Base-by-base conservation (phyloP, 805 yeast species). In the Metschnikowia shivogae region DNA sequence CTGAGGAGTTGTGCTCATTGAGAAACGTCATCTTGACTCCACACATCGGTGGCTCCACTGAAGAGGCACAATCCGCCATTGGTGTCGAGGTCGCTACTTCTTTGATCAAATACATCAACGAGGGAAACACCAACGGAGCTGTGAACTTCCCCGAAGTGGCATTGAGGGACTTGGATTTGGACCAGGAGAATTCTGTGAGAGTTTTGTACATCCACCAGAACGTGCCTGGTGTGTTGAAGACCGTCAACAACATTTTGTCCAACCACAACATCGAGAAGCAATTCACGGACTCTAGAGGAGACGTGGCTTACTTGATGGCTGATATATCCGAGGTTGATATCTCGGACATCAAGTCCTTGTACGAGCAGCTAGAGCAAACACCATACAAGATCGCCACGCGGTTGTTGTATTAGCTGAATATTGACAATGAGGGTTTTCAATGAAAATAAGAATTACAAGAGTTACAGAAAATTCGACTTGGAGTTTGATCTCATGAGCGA, bases 131-230 rank as follows among this genome's bases (percentile, higher is more conserved):
- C 12, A 79, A 79, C 41, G 98, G 97, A 60, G 90, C 98, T 5
- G 99, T 92, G 48, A 93, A 93, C 79, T 90, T 93, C 95, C 99
- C 99, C 61, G 98, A 93, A 74, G 97, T 93, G 54, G 73, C 92
- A 22, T 77, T 93, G 59, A 86, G 97, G 72, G 85, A 89, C 29
- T 74, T 89, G 55, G 87, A 89, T 60, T 78, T 85, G 68, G 95
- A 88, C 63, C 96, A 88, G 67, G 84, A 86, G 63, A 79, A 85
- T 64, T 78, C 84, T 45, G 97, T 90, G 55, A 87, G 99, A 74
- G 96, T 93, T 34, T 76, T 93, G 59, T 93, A 93, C 72, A 86
- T 90, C 61, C 99, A 93, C 74, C 93, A 87, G 71, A 93, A 93
- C 70, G 97, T 93, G 59, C 99, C 99, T 26, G 99, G 99, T 81